These are phyloP conservation scores for Gliomastix tumulicola DNA, from an alignment of 2,329 filamentous ascomycete species.

Conservation along the genomic window DNA sequence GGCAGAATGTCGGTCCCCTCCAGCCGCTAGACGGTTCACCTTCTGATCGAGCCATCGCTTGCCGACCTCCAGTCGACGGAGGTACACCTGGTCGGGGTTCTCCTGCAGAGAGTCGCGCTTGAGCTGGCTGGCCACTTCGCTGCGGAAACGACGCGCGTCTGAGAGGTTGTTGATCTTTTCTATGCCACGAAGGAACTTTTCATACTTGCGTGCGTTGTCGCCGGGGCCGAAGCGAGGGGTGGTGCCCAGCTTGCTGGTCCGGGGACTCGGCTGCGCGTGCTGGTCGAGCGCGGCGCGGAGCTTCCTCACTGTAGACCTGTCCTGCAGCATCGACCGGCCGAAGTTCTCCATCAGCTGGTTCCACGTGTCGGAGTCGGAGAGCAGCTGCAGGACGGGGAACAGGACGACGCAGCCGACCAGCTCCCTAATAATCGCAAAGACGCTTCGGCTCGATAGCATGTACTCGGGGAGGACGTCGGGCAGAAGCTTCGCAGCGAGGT, in stretches of 20 bases:
- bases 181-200: slow-evolving; percentile 87
- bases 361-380: slow-evolving; percentile 94
- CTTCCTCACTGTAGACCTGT: slow-evolving; percentile 89
- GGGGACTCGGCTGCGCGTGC: slow-evolving; percentile 78
- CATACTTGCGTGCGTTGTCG: slow-evolving; percentile 88
- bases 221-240: slow-evolving; percentile 75
- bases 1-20: slow-evolving; percentile 42
- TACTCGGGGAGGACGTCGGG: slow-evolving; percentile 67
- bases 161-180: slow-evolving; percentile 85
- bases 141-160: slow-evolving; percentile 86
- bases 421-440: slow-evolving; percentile 76
- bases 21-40: slow-evolving; percentile 71
- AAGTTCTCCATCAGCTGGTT: slow-evolving; percentile 92
- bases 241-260: slow-evolving; percentile 52
- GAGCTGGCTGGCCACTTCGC: slow-evolving; percentile 85
- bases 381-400: slow-evolving; percentile 68
- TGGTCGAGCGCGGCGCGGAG: slow-evolving; percentile 88
- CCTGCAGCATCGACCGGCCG: slow-evolving; percentile 81
- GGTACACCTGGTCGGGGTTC: slow-evolving; percentile 75
- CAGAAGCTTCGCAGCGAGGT: slow-evolving; percentile 64
- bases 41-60: slow-evolving; percentile 86
- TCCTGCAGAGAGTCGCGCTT: slow-evolving; percentile 76
- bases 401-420: slow-evolving; percentile 91
- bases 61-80: slow-evolving; percentile 85
- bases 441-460: slow-evolving; percentile 72